Base-by-base conservation (phyloP, 225 moss, liverwort and hornwort genomes). In the Pleurozium schreberi region DNA sequence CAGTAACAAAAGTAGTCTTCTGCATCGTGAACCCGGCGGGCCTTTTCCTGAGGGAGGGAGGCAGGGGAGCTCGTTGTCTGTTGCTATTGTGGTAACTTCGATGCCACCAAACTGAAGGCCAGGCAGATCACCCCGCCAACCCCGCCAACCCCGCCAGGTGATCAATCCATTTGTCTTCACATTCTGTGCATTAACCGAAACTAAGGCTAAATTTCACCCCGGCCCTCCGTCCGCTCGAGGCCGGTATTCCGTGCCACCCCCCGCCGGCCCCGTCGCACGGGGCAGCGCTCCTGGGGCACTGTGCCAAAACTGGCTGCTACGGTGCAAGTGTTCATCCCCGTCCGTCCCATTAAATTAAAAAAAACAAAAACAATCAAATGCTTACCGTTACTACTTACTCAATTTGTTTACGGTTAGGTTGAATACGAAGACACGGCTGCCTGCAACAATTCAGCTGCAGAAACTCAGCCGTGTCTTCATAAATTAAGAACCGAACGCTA, bases 251-350 rank as follows among this genome's bases (percentile, higher is more conserved):
- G 42, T 52, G 86, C 89, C 42, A 10, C 28, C 68, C n/a, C n/a
- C n/a, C n/a, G n/a, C n/a, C n/a, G n/a, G n/a, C n/a, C n/a, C 86
- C 89, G 78, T 25, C 77, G 91, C 80, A 87, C 66, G 79, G 58
- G 87, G 87, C 87, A 49, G 25, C 67, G 75, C 60, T 22, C 22
- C 74, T 90, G 47, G 90, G 85, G 63, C 82, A 47, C 40, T 82
- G 85, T 69, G 92, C 90, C 90, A 63, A 69, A 88, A 92, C 90
- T 88, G 90, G 90, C 92, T 92, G 85, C 90, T 87, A 77, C 88
- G 82, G 85, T 88, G 85, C 84, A 59, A 49, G 43, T 82, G 82
- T 45, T 47, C 63, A 62, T 14, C 63, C 55, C 30, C 12, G 25
- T 66, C 30, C 12, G 25, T 28, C 60, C 62, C 70, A 55, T 27